Percentiles rank a stretch among this genome's conserved stretches.
Evolutionary conservation across 345 rosid species (phyloP).

Genomic region (Gossypium longicalyx): DNA sequence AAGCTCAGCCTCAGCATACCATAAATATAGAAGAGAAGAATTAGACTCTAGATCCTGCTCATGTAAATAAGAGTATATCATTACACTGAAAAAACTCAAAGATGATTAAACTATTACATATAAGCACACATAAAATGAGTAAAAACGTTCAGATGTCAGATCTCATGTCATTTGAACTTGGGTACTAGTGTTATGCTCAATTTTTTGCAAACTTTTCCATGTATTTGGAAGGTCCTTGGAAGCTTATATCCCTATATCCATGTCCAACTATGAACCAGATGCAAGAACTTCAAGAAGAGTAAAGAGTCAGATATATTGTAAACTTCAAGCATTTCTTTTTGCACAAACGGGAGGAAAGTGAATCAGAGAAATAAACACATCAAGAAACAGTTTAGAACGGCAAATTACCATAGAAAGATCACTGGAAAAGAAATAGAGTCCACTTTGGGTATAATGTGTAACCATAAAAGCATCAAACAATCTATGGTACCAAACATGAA

Average conservation of each 20-base stretch:
- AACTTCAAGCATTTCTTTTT: constrained; percentile 1
- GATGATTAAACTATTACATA: neutral
- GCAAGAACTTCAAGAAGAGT: neutral
- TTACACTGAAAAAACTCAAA: neutral
- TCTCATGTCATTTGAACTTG: neutral
- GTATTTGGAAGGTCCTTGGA: neutral
- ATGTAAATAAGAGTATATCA: neutral
- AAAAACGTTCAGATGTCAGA: neutral
- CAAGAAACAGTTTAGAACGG: neutral
- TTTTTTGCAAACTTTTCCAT: neutral
- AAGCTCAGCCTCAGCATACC: constrained; percentile 91
- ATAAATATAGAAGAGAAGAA: constrained; percentile 64
- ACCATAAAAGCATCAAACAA: too few relatives aligned
- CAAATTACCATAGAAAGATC: neutral
- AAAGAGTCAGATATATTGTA: neutral
- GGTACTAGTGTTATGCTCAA: neutral
- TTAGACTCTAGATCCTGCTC: constrained; percentile 63
- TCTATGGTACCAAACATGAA: too few relatives aligned
- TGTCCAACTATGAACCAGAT: neutral
- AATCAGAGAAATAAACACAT: neutral
- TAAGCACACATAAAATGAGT: neutral
- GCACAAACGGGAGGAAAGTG: neutral
- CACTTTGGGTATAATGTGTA: too few relatives aligned
- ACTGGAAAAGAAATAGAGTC: neutral
- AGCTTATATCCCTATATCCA: neutral